Conservation (phyloP, 192 early-diverging fungal species). For the Coemansia sp. region DNA sequence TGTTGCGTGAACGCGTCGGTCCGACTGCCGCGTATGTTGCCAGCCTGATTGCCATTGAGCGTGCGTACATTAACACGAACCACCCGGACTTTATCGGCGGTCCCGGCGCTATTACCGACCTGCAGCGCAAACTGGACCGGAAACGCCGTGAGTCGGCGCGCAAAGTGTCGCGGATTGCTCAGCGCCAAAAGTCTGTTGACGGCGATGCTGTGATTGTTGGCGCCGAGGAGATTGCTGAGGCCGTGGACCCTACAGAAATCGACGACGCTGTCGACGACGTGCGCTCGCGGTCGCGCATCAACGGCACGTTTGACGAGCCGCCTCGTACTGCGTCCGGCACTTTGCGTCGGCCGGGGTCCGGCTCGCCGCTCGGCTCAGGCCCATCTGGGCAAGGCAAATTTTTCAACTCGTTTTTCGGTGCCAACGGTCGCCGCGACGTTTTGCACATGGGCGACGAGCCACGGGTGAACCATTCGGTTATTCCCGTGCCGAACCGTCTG, state of each 20-base stretch:
- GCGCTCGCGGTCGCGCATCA: slow-evolving; percentile 13
- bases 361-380: slow-evolving; percentile 31
- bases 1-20: slow-evolving; percentile 70
- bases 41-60: slow-evolving; percentile 78
- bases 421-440: slow-evolving; percentile 33
- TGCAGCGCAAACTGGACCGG: slow-evolving; percentile 68
- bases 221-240: slow-evolving; percentile 17
- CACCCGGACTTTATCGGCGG: slow-evolving; percentile 85
- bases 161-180: slow-evolving; percentile 40
- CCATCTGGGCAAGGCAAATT: slow-evolving; percentile 32
- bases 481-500: slow-evolving; percentile 51
- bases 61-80: slow-evolving; percentile 83
- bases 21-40: slow-evolving; percentile 76
- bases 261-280: slow-evolving; percentile 50
- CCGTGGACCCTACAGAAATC: slow-evolving; percentile 40
- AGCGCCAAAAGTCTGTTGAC: slow-evolving; percentile 34
- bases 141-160: slow-evolving; percentile 55
- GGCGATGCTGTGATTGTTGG: slow-evolving; percentile 43
- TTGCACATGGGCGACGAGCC: slow-evolving; percentile 42
- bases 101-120: slow-evolving; percentile 67
- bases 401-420: slow-evolving; percentile 52
- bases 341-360: slow-evolving; percentile 33
- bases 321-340: neutral
- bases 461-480: slow-evolving; percentile 39
- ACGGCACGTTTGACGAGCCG: slow-evolving; percentile 1